Evolutionary conservation across 805 yeast genomes (phyloP), one percentile per base, ranked within the genome.

Genomic region (Teunomyces cretensis): DNA sequence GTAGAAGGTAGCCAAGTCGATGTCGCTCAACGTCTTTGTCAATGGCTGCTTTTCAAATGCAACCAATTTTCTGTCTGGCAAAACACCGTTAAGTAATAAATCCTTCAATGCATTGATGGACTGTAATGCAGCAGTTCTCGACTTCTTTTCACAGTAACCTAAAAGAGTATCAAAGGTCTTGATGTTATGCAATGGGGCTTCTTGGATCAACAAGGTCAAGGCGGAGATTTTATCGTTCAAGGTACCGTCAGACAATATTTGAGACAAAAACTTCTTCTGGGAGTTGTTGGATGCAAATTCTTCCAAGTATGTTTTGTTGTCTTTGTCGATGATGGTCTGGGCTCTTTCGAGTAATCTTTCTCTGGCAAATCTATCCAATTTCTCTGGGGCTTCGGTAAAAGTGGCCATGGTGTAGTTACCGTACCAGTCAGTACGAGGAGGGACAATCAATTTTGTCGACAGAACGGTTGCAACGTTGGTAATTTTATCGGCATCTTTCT

Each of bases 221-320:
- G 99, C 97, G 39, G 96, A 88, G 44, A 94, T 87, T 69, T 94
- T 90, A 84, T 94, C 99, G 56, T 83, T 85, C 56, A 92, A 75
- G 0, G 99, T 94, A 87, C 99, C 99, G 53, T 82, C 85, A 5
- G 90, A 76, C 57, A 94, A 78, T 54, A 94, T 85, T 66, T 92
- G 95, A 1, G 92, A 79, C 74, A 89, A 80, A 64, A 92, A 92
- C 74, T 88, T 85, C 61, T 81, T 83, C 70, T 87, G 97, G 5
- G 95, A 86, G 32, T 85, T 81, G 45, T 84, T 79, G 52, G 82
- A 82, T 44, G 86, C 79, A 61, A 84, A 84, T 61, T 85, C 95
- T 49, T 82, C 84, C 49, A 80, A 76, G 62, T 87, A 92, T 0
- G 74, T 57, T 46, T 78, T 75, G 63, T 88, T 89, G 48, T 94